Evolutionary conservation across 345 rosid species (phyloP).

Genomic region (Brassica napus): Da-Ae NC_063451.1:23430001-23430500

Average conservation of each 20-base stretch:
- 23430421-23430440: constrained; percentile 92
- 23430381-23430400: constrained; percentile 85
- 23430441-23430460: constrained; percentile 93
- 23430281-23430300: constrained; percentile 98
- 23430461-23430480: constrained; percentile 91
- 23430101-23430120: constrained; percentile 83
- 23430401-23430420: constrained; percentile 91
- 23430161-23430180: background rate
- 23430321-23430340: constrained; percentile 84
- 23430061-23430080: constrained; percentile 71
- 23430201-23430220: constrained; percentile 82
- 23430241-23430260: constrained; percentile 98
- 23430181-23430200: background rate
- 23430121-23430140: constrained; percentile 73
- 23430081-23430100: constrained; percentile 82
- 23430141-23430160: constrained; percentile 24
- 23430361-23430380: constrained; percentile 94
- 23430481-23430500: constrained; percentile 90
- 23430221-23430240: constrained; percentile 93
- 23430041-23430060: constrained; percentile 82
- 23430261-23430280: constrained; percentile 91
- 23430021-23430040: constrained; percentile 75
- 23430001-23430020: constrained; percentile 71
- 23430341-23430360: constrained; percentile 99
- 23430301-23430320: constrained; percentile 91